Evolutionary conservation across 495 filamentous ascomycete species (phyloP), one percentile per base, ranked within the genome.

Genomic region (Opeltia flavorubescens): DNA sequence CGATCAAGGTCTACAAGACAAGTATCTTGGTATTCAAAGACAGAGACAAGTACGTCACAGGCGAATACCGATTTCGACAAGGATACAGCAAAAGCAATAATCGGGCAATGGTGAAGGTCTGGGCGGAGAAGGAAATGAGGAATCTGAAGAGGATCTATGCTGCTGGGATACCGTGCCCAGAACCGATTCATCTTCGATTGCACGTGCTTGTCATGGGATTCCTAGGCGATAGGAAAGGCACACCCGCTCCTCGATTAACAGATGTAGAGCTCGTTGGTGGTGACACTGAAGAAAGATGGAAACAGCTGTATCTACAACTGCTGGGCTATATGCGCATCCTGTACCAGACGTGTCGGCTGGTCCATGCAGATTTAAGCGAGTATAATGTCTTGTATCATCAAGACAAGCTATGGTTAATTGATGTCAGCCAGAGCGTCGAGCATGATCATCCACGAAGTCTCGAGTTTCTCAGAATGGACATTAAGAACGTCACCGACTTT

Each of bases 1-100:
- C 91, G 12, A 86, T 98, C 67, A 98, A 98, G 63, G 83, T 98
- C 20, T 98, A 96, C 75, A 96, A 96, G 69, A 98, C 93, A 0
- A 82, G 81, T 35, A 95, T 95, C 48, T 65, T 96, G 30, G 86
- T 89, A 4, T 98, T 98, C 76, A 96, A 98, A 66, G 89, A 96
- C 64, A 76, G 91, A 34, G 86, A 94, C 57, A 83, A 84, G 51
- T 98, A 98, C 59, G 86, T 96, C 28, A 82, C 80, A 1, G 91
- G 93, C 46, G 91, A 96, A 61, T 86, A 86, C 63, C 71, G 93
- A 26, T 87, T 88, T 66, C 66, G 78, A 31, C 66, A 73, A 38
- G 89, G 88, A 29, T 87, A 87, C 63, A 89, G 85, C 64, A 95
- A 95, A 70, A 81, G 78, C 48, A 89, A 83, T 64, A 91, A 85